Evolutionary conservation across 2,329 filamentous ascomycete species (phyloP).

Genomic region (Colletotrichum eremochloae): DNA sequence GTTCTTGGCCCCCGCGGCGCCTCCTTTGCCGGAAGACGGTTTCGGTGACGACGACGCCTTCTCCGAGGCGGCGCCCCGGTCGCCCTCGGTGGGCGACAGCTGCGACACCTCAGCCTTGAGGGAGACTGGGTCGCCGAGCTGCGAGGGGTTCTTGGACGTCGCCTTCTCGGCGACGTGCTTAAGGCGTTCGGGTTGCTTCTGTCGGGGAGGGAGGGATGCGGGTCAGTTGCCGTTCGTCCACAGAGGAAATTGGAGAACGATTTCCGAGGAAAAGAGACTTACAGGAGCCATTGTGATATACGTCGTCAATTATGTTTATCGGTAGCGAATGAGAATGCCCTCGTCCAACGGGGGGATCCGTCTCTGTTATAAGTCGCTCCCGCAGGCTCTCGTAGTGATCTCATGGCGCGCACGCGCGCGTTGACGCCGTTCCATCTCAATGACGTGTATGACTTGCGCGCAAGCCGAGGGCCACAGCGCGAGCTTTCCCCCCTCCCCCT

Average conservation of each 20-base stretch:
- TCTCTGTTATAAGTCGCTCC: not conserved
- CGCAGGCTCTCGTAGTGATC: not conserved
- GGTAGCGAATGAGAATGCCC: rapidly evolving
- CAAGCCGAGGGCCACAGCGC: conserved; percentile 18
- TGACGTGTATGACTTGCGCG: conserved; percentile 41
- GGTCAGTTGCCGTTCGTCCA: not conserved
- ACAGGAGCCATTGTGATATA: conserved; percentile 33
- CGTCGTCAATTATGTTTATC: not conserved
- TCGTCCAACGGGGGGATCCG: not conserved
- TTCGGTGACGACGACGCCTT: not conserved
- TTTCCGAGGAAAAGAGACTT: not conserved
- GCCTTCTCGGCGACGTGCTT: conserved; percentile 41
- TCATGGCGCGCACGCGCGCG: not conserved
- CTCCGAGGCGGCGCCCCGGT: conserved; percentile 13
- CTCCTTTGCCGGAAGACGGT: not conserved
- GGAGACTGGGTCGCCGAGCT: conserved; percentile 56
- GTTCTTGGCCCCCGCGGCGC: conserved; percentile 29
- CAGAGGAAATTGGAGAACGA: not conserved
- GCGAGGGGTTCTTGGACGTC: conserved; percentile 51
- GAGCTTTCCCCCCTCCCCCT: not conserved
- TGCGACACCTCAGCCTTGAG: conserved; percentile 53
- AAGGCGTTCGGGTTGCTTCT: conserved; percentile 39
- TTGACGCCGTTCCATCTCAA: conserved; percentile 37
- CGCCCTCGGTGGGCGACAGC: conserved; percentile 35
- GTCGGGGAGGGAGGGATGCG: not conserved